Evolutionary conservation across 768 basidiomycete genomes (phyloP).

Genomic region (Hydnomerulius pinastri): DNA sequence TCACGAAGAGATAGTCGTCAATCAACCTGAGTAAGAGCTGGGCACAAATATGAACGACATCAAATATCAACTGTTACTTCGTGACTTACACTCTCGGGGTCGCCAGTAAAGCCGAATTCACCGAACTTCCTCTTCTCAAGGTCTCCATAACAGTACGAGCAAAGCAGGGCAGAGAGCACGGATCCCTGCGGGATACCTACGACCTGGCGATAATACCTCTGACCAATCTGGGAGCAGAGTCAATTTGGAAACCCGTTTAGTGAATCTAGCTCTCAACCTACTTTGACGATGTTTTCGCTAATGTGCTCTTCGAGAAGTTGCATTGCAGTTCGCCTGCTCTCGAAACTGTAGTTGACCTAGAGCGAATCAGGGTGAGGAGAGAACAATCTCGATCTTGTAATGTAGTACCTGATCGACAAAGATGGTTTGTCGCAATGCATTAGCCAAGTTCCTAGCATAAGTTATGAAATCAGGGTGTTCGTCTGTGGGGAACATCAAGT

Average conservation of each 20-base stretch:
- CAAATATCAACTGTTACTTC: not conserved
- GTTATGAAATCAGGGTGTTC: constrained; percentile 75
- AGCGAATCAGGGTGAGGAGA: not conserved
- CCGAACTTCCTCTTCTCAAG: constrained; percentile 60
- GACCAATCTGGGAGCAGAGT: constrained; percentile 60
- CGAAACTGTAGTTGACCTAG: constrained; percentile 56
- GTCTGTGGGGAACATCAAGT: constrained; percentile 42
- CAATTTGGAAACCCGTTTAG: not conserved
- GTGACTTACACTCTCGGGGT: constrained; percentile 60
- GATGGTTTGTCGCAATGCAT: constrained; percentile 68
- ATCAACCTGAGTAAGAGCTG: constrained; percentile 82
- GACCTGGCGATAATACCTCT: constrained; percentile 81
- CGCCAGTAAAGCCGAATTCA: constrained; percentile 50
- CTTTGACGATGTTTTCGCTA: constrained; percentile 90
- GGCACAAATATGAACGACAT: not conserved
- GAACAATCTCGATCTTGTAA: not conserved
- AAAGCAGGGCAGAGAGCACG: constrained; percentile 90
- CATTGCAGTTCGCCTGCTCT: constrained; percentile 59
- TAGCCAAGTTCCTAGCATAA: constrained; percentile 68
- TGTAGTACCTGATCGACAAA: constrained; percentile 78
- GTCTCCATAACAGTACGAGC: constrained; percentile 93
- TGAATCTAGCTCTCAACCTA: constrained; percentile 20
- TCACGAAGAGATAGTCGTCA: constrained; percentile 94
- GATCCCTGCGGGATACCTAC: constrained; percentile 98
- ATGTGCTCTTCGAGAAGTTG: constrained; percentile 87